Base-by-base conservation (phyloP, 768 basidiomycete species). In the Serendipita sp. region DNA sequence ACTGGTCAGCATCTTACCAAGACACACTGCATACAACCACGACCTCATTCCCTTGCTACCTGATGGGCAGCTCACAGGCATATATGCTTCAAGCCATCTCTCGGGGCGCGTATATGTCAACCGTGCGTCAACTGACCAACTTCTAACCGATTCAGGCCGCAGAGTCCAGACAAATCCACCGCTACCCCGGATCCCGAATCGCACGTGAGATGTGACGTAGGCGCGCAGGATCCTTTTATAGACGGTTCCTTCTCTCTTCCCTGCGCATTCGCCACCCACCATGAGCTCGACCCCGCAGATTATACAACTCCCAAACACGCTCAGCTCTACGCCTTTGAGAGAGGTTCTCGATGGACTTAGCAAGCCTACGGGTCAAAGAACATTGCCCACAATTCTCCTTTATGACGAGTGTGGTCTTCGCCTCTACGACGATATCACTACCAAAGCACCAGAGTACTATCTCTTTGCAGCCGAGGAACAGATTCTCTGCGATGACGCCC, bases 371-470 rank as follows among this genome's bases (percentile, higher is more conserved):
- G 81, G 82, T 55, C 72, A 80, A 67, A 86, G 84, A 72, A 75
- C 78, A 31, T 73, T 96, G 23, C 91, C 93, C 4, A 93, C 91
- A 0, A 75, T 90, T 72, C 78, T 93, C 10, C 78, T 96, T 8
- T 97, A 98, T 74, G 84, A 92, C 67, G 87, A 94, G 70, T 78
- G 76, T 23, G 96, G 96, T 0, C 77, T 99, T 63, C 79, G 83
- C 73, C 77, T 93, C 15, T 95, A 92, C 75, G 92, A 94, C 74
- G 78, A 82, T 44, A 88, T 94, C 58, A 92, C 91, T 1, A 86
- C 85, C 5, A 75, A 82, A 33, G 86, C 80, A 0, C 77, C 80
- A 10, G 87, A 91, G 69, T 99, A 99, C 72, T 98, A 98, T 71
- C 78, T 93, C 40, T 99, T 94, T 73, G 74, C 77, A 2, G 89